A percentile compares a stretch with the other conserved stretches of the same genome.
These are phyloP conservation scores for Yamadazyma songkhlaensis DNA, from an alignment of 1,139 yeast species.

Conservation along the genomic window DNA sequence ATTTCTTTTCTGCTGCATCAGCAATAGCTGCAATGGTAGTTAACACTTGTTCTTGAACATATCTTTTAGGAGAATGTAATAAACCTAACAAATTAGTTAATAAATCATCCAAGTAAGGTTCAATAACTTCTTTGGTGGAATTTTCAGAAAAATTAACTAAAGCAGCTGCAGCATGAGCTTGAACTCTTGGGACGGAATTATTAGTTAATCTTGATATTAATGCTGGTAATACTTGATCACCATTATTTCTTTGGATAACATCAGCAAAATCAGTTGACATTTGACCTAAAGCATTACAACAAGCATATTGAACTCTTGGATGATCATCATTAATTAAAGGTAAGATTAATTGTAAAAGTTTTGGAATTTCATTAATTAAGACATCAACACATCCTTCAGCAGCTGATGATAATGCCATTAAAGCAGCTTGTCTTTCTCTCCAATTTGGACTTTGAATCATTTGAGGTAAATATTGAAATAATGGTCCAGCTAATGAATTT, in stretches of 20 bases:
- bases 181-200: slow-evolving; percentile 82
- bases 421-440: slow-evolving; percentile 96
- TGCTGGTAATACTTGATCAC: slow-evolving; percentile 80
- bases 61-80: slow-evolving; percentile 80
- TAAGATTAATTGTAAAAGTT: slow-evolving; percentile 75
- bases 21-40: slow-evolving; percentile 97
- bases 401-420: slow-evolving; percentile 94
- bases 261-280: slow-evolving; percentile 98
- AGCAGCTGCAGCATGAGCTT: slow-evolving; percentile 98
- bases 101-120: slow-evolving; percentile 84
- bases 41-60: slow-evolving; percentile 95
- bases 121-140: slow-evolving; percentile 81
- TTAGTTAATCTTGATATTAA: slow-evolving; percentile 75
- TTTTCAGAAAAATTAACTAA: slow-evolving; percentile 92
- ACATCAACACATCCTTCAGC: slow-evolving; percentile 97
- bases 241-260: slow-evolving; percentile 76
- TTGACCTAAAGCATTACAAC: slow-evolving; percentile 96
- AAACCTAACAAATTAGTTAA: slow-evolving; percentile 70
- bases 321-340: slow-evolving; percentile 82
- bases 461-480: slow-evolving; percentile 81
- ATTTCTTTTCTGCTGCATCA: slow-evolving; percentile 92
- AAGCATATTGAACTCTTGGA: slow-evolving; percentile 94
- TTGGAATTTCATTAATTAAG: slow-evolving; percentile 76
- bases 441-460: slow-evolving; percentile 76
- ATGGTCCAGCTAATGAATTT: slow-evolving; percentile 75